Evolutionary conservation across 352 stramenopile species (phyloP).

Genomic region (Phytopythium montanum): DNA sequence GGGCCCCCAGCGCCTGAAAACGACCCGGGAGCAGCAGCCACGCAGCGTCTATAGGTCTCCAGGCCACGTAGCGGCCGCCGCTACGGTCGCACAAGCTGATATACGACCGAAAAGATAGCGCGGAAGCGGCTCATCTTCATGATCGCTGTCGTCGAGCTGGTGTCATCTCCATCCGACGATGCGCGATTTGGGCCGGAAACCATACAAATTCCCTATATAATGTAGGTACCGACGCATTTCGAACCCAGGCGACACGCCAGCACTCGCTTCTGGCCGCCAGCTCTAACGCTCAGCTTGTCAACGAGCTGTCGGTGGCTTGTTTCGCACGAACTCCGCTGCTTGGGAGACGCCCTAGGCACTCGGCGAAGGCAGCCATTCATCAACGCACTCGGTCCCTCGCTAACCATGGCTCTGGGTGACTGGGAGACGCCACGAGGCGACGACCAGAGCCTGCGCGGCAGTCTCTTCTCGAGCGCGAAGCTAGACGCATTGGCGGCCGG

Average conservation of each 20-base stretch:
- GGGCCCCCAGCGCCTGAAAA: constrained; percentile 4
- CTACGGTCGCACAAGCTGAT: background rate
- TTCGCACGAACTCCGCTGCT: background rate
- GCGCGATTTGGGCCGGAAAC: background rate
- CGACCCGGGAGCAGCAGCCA: background rate
- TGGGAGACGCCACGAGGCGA: background rate
- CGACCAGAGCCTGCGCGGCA: constrained; percentile 3
- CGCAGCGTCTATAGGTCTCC: background rate
- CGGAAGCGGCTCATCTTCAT: background rate
- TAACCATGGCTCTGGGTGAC: background rate
- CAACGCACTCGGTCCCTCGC: constrained; percentile 2
- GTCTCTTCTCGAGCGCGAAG: constrained; percentile 4
- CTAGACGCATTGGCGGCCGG: background rate
- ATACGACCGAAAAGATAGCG: background rate
- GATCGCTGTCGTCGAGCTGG: constrained; percentile 1
- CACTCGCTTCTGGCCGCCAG: background rate
- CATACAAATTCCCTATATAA: constrained; percentile 10
- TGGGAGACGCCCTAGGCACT: background rate
- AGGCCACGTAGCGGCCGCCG: background rate
- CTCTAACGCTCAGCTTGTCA: background rate
- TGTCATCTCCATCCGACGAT: background rate
- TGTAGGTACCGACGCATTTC: background rate
- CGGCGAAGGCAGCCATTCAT: background rate
- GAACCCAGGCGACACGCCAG: background rate
- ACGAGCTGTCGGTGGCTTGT: too few relatives aligned